Conservation (phyloP, 495 filamentous ascomycete genomes). For the Pseudomonodictys pantanalensis region DNA sequence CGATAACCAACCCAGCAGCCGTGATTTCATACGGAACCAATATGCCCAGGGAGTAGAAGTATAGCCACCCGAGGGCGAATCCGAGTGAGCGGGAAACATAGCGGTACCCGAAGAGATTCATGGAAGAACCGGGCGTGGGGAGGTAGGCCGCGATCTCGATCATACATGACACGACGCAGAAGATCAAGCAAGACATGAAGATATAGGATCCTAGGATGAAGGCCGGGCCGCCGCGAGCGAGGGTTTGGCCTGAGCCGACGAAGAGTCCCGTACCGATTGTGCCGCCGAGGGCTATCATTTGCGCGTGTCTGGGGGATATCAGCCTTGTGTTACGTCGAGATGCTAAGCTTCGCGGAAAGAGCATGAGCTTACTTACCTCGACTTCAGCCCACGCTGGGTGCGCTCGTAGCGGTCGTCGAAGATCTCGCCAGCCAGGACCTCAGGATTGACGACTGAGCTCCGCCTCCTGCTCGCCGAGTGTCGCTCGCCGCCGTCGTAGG, state of each 20-base stretch:
- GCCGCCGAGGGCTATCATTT: constrained; percentile 39
- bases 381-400: constrained; percentile 36
- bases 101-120: constrained; percentile 46
- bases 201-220: constrained; percentile 54
- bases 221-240: constrained; percentile 58
- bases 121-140: constrained; percentile 42
- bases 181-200: constrained; percentile 38
- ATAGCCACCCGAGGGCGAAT: constrained; percentile 47
- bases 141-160: constrained; percentile 44
- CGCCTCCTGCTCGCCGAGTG: constrained; percentile 10
- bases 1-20: constrained; percentile 46
- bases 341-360: not conserved
- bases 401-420: constrained; percentile 34
- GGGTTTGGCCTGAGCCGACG: constrained; percentile 57
- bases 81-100: constrained; percentile 53
- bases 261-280: constrained; percentile 57
- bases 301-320: constrained; percentile 26
- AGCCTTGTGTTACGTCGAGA: not conserved
- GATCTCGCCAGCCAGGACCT: constrained; percentile 30
- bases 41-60: constrained; percentile 43
- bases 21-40: constrained; percentile 41
- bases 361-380: constrained; percentile 14
- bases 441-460: constrained; percentile 24
- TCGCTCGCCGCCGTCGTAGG: not conserved
- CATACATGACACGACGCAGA: constrained; percentile 39